Evolutionary conservation across 768 basidiomycete genomes (phyloP).

Genomic region (Nevesoporus exiguus): DNA sequence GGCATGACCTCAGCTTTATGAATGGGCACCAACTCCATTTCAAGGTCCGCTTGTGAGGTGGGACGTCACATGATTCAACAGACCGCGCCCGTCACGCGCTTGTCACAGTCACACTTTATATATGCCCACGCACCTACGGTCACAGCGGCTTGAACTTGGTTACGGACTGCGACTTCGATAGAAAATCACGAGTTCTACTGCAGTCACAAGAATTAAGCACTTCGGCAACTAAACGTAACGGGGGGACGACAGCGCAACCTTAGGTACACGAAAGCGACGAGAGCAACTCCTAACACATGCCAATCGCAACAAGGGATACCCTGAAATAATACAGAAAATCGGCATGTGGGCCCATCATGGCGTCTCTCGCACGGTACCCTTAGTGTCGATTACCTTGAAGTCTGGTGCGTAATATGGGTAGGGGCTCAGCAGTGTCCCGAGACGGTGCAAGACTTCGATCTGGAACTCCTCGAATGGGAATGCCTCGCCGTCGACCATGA

Average conservation of each 20-base stretch:
- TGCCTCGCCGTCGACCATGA: constrained; percentile 77
- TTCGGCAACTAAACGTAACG: background rate
- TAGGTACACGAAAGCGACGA: background rate
- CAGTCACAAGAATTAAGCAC: background rate
- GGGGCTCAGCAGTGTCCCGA: constrained; percentile 65
- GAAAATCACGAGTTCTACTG: background rate
- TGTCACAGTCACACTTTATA: constrained; percentile 28
- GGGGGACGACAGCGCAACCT: background rate
- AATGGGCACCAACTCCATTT: constrained; percentile 30
- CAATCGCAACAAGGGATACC: background rate
- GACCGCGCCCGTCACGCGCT: constrained; percentile 35
- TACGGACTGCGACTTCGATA: background rate
- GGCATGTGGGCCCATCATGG: background rate
- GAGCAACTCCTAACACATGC: background rate
- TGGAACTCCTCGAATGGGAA: constrained; percentile 73
- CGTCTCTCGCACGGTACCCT: constrained; percentile 20
- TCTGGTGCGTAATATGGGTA: constrained; percentile 51
- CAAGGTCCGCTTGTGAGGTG: constrained; percentile 30
- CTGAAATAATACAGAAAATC: background rate
- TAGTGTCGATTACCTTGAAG: constrained; percentile 35
- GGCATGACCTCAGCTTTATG: constrained; percentile 31
- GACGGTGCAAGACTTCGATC: constrained; percentile 68
- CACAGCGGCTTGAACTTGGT: background rate
- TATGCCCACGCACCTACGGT: background rate
- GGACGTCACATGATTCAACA: constrained; percentile 34